Evolutionary conservation across 805 yeast species (phyloP), one percentile per base, ranked within the genome.

Genomic region (Schwanniomyces polymorphus): DNA sequence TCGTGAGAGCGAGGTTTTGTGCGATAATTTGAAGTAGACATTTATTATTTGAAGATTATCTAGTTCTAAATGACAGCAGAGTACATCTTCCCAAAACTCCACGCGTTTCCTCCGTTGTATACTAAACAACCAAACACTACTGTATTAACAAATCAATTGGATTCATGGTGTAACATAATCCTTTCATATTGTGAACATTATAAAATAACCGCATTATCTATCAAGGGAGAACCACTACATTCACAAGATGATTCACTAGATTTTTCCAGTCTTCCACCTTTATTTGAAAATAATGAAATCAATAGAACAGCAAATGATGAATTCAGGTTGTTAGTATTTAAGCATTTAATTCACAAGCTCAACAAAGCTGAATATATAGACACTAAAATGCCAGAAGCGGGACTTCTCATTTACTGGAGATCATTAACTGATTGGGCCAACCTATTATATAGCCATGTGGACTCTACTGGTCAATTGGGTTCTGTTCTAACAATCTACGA

Each of bases 81-180:
- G 51, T 71, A 65, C 53, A 55, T 56, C 44, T 74, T 71, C 54
- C 77, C 78, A n/a, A 68, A 69, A 48, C 70, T 74, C 42, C 72
- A 73, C 55, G 56, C 71, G 14, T 92, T 91, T 64, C 97, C 97
- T 5, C 99, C 99, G 0, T 81, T 92, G 55, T 92, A 83, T 69
- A 94, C 98, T 7, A 77, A 82, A 50, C 99, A 92, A 67, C 91
- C 94, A 18, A 91, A 92, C 57, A 78, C 83, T 31, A 81, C 87
- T 9, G 85, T 94, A 1, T 81, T 88, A 71, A 76, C 78, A 27
- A 84, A 89, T 9, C 99, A 92, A 65, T 68, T 86, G 12, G 75
- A 76, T n/a, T 81, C 86, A 45, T 92, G 99, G 99, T 69, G 75
- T 25, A 72, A 78, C 38, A 65, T 92, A 25, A 68, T 92, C 0